Evolutionary conservation across 1,284 basidiomycete genomes (phyloP).

Genomic region (Sphaerobolus stellatus): DNA sequence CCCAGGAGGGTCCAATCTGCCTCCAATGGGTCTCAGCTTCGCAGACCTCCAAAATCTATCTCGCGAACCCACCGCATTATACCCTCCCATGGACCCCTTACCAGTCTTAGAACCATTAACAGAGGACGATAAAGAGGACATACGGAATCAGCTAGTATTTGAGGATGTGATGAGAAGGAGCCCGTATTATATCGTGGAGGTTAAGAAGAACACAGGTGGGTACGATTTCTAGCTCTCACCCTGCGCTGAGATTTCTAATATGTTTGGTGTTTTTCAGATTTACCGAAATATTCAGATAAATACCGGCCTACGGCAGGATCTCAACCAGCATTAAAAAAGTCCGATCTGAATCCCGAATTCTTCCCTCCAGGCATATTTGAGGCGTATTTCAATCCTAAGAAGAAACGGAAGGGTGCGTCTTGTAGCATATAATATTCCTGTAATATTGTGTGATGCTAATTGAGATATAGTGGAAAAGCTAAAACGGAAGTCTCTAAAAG

Average conservation of each 20-base stretch:
- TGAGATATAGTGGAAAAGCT: slow-evolving; percentile 31
- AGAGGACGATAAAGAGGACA: slow-evolving; percentile 58
- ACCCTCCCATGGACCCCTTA: slow-evolving; percentile 61
- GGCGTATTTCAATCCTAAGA: slow-evolving; percentile 71
- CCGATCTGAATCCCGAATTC: slow-evolving; percentile 68
- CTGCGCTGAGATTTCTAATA: not conserved
- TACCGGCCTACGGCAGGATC: slow-evolving; percentile 61
- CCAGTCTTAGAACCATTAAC: slow-evolving; percentile 66
- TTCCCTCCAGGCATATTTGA: slow-evolving; percentile 77
- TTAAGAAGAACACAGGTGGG: slow-evolving; percentile 62
- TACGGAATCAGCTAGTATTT: slow-evolving; percentile 58
- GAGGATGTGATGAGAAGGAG: slow-evolving; percentile 61
- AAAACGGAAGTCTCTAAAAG: slow-evolving; percentile 37
- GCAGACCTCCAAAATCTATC: slow-evolving; percentile 74
- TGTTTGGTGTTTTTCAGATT: slow-evolving; percentile 41
- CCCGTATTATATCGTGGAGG: slow-evolving; percentile 71
- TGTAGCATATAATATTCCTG: not conserved
- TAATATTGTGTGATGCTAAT: not conserved
- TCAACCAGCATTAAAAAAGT: slow-evolving; percentile 64
- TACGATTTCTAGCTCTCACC: slow-evolving; percentile 8
- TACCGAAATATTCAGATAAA: slow-evolving; percentile 77
- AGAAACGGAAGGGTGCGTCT: slow-evolving; percentile 54
- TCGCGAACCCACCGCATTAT: slow-evolving; percentile 69
- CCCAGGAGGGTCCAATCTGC: slow-evolving; percentile 40
- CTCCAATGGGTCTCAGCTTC: slow-evolving; percentile 77